Evolutionary conservation across 441 rosid genomes (phyloP).

Genomic region (Hura crepitans): DNA sequence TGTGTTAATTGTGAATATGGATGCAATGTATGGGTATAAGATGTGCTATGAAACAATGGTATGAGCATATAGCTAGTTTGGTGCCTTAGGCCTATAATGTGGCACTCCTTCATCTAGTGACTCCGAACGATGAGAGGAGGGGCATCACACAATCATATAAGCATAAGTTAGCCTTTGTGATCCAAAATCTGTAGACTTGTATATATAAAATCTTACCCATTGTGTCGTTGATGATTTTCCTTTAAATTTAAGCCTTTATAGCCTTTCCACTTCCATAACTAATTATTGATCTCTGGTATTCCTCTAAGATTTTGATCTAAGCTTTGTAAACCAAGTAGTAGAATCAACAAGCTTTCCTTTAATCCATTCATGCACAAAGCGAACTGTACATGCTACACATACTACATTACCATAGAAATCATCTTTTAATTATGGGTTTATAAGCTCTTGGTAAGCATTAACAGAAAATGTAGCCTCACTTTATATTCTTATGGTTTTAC

Average conservation of each 20-base stretch:
- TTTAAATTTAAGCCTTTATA: constrained; percentile 72
- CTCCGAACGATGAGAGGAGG: too few relatives aligned
- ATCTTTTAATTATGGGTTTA: constrained; percentile 47
- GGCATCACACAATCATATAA: too few relatives aligned
- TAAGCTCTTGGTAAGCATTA: constrained; percentile 62
- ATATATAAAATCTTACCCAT: constrained; percentile 79
- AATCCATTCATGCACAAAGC: constrained; percentile 49
- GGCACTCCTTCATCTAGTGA: too few relatives aligned
- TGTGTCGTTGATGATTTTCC: constrained; percentile 85
- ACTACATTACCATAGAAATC: constrained; percentile 82
- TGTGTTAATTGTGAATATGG: too few relatives aligned
- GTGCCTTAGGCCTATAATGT: too few relatives aligned
- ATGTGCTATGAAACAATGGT: too few relatives aligned
- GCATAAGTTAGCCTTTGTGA: constrained; percentile 81
- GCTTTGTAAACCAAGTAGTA: constrained; percentile 63
- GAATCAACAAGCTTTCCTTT: constrained; percentile 45
- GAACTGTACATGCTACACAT: constrained; percentile 71
- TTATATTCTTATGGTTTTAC: constrained; percentile 60
- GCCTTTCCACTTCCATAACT: constrained; percentile 62
- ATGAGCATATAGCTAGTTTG: too few relatives aligned
- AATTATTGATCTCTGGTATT: constrained; percentile 61
- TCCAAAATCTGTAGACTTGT: constrained; percentile 82
- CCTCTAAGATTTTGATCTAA: constrained; percentile 57
- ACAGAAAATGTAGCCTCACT: constrained; percentile 85
- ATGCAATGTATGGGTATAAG: too few relatives aligned